Evolutionary conservation across 2,329 filamentous ascomycete genomes (phyloP), one percentile per base, ranked within the genome.

Genomic region (Paracoccidioides brasiliensis): DNA sequence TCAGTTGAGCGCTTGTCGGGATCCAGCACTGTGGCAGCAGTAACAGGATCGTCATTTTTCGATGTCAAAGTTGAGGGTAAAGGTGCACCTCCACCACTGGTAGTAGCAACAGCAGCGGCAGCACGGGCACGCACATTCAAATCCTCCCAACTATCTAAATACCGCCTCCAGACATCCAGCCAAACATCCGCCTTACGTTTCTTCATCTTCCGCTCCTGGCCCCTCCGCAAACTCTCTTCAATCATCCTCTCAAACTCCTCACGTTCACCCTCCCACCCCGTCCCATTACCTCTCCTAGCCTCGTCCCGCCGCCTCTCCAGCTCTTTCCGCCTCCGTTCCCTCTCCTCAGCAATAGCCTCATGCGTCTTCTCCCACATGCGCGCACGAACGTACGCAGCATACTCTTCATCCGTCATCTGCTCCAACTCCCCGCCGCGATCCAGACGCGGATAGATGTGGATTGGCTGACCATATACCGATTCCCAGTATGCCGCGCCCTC

Each of bases 361-460:
- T 95, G 83, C 54, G 87, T 94, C 73, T 88, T 90, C 76, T 96
- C 90, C 85, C 90, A 98, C 93, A 98, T 97, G 71, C 83, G 84
- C 53, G 80, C 79, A 15, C 91, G 82, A 42, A 98, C 91, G 68
- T 90, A 86, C 2, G 83, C 77, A 0, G 88, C 86, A 68, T 97
- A 98, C 69, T 96, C 87, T 33, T 97, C 90, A 63, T 97, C 93
- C 7, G 78, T 83, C 91, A 97, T 97, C 60, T 78, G 79, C 70
- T 95, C 89, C 10, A 95, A 75, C 57, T 78, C 75, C 64, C 72
- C 53, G 64, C 79, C 79, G 66, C 75, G 64, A 60, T 70, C 63
- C 0, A 77, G 76, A 32, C 79, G 76, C 0, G 80, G 68, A 67
- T 94, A 96, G 5, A 82, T 80, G 70, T 96, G 90, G 52, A 97